Conservation (phyloP, 768 basidiomycete species). For the Psilocybe tampanensis region DNA sequence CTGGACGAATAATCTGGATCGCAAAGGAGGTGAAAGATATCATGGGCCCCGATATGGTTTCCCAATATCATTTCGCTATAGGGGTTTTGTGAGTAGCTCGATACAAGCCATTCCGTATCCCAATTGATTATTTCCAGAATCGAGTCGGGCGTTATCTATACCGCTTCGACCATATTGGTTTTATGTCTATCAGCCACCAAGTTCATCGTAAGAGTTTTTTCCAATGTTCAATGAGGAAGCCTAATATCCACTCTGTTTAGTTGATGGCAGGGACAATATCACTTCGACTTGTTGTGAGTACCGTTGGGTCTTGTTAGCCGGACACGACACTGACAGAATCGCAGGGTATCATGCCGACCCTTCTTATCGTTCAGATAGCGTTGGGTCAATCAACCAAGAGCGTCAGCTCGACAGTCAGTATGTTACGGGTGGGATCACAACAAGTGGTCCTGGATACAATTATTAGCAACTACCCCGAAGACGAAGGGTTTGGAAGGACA, state of each 20-base stretch:
- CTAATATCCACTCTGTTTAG: slow-evolving; percentile 4
- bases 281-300: slow-evolving; percentile 24
- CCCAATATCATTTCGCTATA: slow-evolving; percentile 26
- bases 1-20: slow-evolving; percentile 33
- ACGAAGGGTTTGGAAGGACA: not conserved
- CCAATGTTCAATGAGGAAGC: no score
- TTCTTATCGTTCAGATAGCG: slow-evolving; percentile 27
- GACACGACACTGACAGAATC: not conserved
- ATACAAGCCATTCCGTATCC: not conserved
- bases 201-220: slow-evolving; percentile 20
- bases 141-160: slow-evolving; percentile 26
- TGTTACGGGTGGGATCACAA: slow-evolving; percentile 11
- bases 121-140: slow-evolving; percentile 14
- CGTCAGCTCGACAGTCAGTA: slow-evolving; percentile 18
- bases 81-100: slow-evolving; percentile 26
- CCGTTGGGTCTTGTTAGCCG: not conserved
- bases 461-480: slow-evolving; percentile 1
- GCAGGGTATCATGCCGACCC: slow-evolving; percentile 28
- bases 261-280: slow-evolving; percentile 20
- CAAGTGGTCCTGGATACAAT: slow-evolving; percentile 21
- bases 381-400: slow-evolving; percentile 21
- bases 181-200: slow-evolving; percentile 18
- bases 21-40: slow-evolving; percentile 26
- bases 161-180: slow-evolving; percentile 13
- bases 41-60: slow-evolving; percentile 20